Evolutionary conservation across 2,329 filamentous ascomycete species (phyloP), one percentile per base, ranked within the genome.

Genomic region (Sporothrix euskadiensis): DNA sequence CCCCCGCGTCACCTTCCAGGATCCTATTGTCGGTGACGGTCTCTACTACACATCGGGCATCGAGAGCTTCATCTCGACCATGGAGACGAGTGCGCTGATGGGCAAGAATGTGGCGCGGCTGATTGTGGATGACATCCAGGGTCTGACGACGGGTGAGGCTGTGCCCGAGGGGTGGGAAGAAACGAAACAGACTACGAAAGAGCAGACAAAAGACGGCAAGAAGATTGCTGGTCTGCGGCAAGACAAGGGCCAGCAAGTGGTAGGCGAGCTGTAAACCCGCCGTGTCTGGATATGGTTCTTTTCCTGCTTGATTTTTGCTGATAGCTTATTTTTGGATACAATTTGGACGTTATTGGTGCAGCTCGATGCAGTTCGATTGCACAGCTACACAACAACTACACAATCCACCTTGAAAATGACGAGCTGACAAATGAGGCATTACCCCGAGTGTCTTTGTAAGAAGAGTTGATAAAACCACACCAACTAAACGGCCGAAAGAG

Each of bases 11-110:
- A 94, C 92, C 0, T 99, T 98, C 80, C 94, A 98, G 77, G 91
- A 96, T 75, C 88, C 91, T 3, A 84, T 90, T 75, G 80, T 98
- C 3, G 90, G 88, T 5, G 81, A 87, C 7, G 88, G 89, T 0
- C 78, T 95, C 16, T 96, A 90, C 81, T 92, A 92, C 79, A 91
- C 90, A 0, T 89, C 88, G 12, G 90, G 89, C 2, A 97, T 98
- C 59, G 95, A 98, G 83, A 91, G 91, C 77, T 98, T 99, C 80
- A 97, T 98, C 77, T 96, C 92, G 10, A 97, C 94, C 0, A 98
- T 99, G 96, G 96, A 99, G 85, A 98, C 96, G 7, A 97, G 91
- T 80, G 92, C 93, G 0, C 82, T 98, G 77, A 96, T 96, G 89
- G 96, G 96, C 0, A 93, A 88, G 87, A 96, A 96, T 79, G 90